Conservation (phyloP, 345 rosid genomes). For the Physaria fendleri region DNA sequence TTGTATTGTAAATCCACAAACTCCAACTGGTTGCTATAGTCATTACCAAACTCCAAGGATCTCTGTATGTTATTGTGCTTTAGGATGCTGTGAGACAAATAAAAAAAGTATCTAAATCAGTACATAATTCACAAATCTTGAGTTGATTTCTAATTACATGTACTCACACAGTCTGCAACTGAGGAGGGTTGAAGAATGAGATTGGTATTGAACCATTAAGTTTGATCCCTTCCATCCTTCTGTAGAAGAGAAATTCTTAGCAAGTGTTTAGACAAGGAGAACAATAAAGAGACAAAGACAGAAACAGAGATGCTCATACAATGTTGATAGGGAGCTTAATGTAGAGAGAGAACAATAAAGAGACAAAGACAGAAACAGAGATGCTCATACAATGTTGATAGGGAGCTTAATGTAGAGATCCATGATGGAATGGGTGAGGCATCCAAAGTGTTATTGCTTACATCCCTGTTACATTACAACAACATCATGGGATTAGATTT, state of each 20-base stretch:
- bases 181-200: neutral
- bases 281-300: too few species aligned
- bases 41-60: neutral
- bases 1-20: neutral
- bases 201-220: neutral
- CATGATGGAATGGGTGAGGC: constrained; percentile 50
- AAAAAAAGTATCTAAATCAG: neutral
- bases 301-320: too few species aligned
- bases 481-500: neutral
- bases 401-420: constrained; percentile 36
- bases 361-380: neutral
- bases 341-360: too few species aligned
- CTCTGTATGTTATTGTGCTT: neutral
- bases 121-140: neutral
- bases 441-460: constrained; percentile 62
- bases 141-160: neutral
- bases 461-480: constrained; percentile 46
- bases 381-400: constrained; percentile 64
- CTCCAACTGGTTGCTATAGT: neutral
- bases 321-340: too few species aligned
- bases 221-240: neutral
- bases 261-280: too few species aligned
- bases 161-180: neutral
- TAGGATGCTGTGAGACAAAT: neutral
- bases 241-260: too few species aligned